Conservation (phyloP, 129 eudicot genomes). For the Gnaphalium uliginosum region DNA sequence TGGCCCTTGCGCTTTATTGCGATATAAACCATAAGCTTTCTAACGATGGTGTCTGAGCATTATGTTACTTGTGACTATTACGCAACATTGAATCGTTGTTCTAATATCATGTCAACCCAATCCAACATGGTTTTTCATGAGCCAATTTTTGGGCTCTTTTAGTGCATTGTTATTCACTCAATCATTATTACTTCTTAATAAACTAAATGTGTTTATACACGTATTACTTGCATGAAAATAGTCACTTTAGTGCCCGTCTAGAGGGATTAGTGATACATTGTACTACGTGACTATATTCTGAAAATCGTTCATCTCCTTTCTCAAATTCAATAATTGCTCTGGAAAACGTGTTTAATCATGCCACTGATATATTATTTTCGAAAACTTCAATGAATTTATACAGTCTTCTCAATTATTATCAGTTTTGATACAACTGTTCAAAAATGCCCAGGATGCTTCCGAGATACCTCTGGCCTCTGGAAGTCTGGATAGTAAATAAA, state of each 20-base stretch:
- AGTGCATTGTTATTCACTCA: too few species aligned
- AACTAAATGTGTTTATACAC: background rate
- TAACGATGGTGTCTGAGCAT: too few species aligned
- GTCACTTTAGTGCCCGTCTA: slow-evolving; percentile 31
- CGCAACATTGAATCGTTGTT: too few species aligned
- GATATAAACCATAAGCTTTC: too few species aligned
- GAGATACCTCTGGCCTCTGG: slow-evolving; percentile 8
- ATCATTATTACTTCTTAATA: background rate
- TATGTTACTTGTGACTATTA: too few species aligned
- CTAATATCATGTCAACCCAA: too few species aligned
- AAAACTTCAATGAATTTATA: background rate
- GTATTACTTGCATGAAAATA: background rate
- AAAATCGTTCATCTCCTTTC: background rate
- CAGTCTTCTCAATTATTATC: slow-evolving; percentile 13
- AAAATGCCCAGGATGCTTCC: slow-evolving; percentile 5
- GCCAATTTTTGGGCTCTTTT: background rate
- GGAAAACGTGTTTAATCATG: slow-evolving; percentile 28
- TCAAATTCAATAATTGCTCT: background rate
- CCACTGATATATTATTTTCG: slow-evolving; percentile 7
- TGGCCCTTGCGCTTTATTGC: too few species aligned
- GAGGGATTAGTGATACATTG: background rate
- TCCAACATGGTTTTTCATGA: background rate
- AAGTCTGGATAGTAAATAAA: too few species aligned
- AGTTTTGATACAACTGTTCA: background rate
- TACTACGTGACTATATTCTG: background rate